These are phyloP conservation scores for Silene conica DNA, from an alignment of 148 eudicot genomes.

Conservation along the genomic window DNA sequence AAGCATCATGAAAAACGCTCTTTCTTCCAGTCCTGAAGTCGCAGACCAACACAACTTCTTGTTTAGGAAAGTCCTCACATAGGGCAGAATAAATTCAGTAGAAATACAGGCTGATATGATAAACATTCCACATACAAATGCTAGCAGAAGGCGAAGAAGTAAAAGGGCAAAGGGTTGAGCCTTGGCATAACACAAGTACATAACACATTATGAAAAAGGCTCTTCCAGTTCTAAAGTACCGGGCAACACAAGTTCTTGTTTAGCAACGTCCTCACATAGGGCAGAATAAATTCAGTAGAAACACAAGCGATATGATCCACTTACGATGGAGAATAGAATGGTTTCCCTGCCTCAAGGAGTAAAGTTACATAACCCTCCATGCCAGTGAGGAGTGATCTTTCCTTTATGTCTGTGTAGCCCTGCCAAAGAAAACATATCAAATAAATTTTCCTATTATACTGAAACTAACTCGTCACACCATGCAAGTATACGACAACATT, in stretches of 20 bases:
- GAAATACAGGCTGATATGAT: background rate
- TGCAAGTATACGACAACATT: background rate
- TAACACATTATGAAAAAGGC: too few relatives aligned
- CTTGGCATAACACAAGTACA: too few relatives aligned
- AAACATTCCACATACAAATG: too few relatives aligned
- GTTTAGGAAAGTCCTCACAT: background rate
- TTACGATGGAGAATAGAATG: conserved; percentile 75
- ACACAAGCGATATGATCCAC: conserved; percentile 21
- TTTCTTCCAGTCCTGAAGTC: background rate
- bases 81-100: background rate
- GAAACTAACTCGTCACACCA: background rate
- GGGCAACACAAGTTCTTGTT: background rate
- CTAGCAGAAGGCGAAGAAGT: too few relatives aligned
- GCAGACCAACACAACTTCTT: background rate
- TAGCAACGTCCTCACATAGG: background rate
- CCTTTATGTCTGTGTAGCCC: conserved; percentile 88
- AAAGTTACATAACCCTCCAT: conserved; percentile 75
- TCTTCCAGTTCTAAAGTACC: background rate
- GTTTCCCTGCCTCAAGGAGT: conserved; percentile 64
- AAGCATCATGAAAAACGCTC: too few relatives aligned
- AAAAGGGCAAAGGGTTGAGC: too few relatives aligned
- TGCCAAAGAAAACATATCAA: conserved; percentile 23
- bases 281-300: background rate
- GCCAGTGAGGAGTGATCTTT: conserved; percentile 72
- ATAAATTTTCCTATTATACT: background rate